Base-by-base conservation (phyloP, 495 filamentous ascomycete species). In the Penicillium coprophilum region DNA sequence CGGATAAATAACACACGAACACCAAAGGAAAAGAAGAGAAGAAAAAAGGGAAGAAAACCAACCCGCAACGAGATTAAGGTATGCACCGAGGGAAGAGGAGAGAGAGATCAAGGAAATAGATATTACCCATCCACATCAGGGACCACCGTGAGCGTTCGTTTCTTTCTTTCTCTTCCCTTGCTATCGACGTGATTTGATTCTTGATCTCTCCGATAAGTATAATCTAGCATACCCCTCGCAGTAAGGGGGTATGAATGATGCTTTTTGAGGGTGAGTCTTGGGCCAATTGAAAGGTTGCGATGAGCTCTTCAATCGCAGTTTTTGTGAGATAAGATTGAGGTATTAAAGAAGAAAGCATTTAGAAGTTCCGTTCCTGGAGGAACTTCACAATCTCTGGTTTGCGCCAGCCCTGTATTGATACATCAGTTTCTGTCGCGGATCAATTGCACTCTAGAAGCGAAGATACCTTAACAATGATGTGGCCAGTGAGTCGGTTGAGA, bases 381-480 rank as follows among this genome's bases (percentile, higher is more conserved):
- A 81, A 81, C 38, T 71, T 71, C 50, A 72, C 61, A 36, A 81
- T 78, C 48, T 79, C 73, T 15, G 68, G 69, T 73, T 78, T 79
- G 56, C 75, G 75, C 78, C 78, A 81, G 59, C 78, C 78, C 78
- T 81, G 46, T 48, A 36, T 13, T 28, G 50, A 17, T 46, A 32
- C 21, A 24, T 52, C 27, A 56, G 38, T 55, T 36, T 44, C 41
- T 32, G 30, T 27, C 9, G 30, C 15, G 2, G 55, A 57, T 23
- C 41, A 45, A 46, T 56, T 6, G 13, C 23, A 51, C 15, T 23
- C 10, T 50, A 27, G 8, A 45, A 19, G 1, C 4, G 2, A 30
- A 65, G 74, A 57, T 70, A 86, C 85, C 79, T 80, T 83, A 31
- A 91, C 78, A 45, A 85, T 73, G 32, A 91, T 77, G 56, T 89